Evolutionary conservation across 2,329 filamentous ascomycete genomes (phyloP), one percentile per base, ranked within the genome.

Genomic region (Ophiostoma himal-ulmi): DNA sequence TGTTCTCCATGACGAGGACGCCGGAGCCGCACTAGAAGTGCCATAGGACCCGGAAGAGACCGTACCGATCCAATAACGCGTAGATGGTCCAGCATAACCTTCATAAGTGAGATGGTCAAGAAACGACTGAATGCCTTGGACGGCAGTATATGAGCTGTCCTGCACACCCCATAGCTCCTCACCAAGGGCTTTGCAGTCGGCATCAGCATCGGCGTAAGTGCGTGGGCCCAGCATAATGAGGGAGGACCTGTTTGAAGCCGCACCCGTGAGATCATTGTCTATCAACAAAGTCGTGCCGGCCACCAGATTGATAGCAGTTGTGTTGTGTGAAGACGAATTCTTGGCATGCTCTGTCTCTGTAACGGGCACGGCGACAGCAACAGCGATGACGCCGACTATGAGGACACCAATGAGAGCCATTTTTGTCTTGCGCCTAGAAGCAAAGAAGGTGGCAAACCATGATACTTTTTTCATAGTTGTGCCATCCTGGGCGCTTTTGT

Each of bases 201-300:
- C 70, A 8, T 72, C 71, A 10, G 80, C 80, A 65, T 78, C 75
- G 5, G 71, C 57, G 17, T 76, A 75, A 1, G 78, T 72, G 11
- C 74, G 73, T 30, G 73, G 73, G 52, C 78, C 76, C 7, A 82
- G 75, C 11, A 82, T 72, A 34, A 82, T 76, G 34, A 81, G 74
- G 30, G 78, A 77, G 2, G 78, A 78, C 66, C 76, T 75, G 26
- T 78, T 76, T 10, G 74, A 73, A 4, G 78, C 75, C 52, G 78
- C 37, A n/a, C 80, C 81, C 75, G 78, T 77, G 44, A 82, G 78
- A 68, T 82, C 80, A 75, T 82, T 82, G 71, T 80, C 77, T 64
- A 80, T 76, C 36, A 82, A 71, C 36, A 82, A 75, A 6, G 78
- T 79, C 60, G 81, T 73, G 39, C 79, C 79, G 1, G 79, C 78